A percentile compares a stretch with the other conserved stretches of the same genome.
Evolutionary conservation across 192 early-diverging fungal genomes (phyloP).

Genomic region (Coemansia sp.): DNA sequence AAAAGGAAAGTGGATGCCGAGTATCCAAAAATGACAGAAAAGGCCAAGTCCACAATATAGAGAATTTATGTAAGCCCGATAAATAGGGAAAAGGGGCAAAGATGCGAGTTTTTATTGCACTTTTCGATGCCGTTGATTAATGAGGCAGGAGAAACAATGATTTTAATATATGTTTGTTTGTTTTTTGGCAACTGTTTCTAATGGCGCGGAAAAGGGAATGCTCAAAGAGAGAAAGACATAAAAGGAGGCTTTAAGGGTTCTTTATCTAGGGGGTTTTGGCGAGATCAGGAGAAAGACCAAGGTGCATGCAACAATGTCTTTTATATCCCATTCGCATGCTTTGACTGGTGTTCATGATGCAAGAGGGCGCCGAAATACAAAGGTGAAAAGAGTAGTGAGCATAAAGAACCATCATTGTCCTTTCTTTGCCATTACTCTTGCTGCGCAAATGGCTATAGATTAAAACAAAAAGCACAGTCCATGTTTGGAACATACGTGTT

Average conservation of each 20-base stretch:
- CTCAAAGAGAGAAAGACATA: constrained; percentile 12
- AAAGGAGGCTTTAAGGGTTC: constrained; percentile 1
- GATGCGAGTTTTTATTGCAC: not conserved
- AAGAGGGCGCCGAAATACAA: constrained; percentile 1
- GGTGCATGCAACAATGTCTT: constrained; percentile 11
- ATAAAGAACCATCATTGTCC: not conserved
- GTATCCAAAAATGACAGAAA: constrained; percentile 5
- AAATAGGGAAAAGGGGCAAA: constrained; percentile 8
- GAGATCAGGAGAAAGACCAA: not conserved
- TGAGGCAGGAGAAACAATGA: not conserved
- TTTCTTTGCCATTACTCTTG: too few species aligned
- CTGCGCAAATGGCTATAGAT: not conserved
- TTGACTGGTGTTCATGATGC: constrained; percentile 4
- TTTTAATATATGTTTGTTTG: constrained; percentile 8
- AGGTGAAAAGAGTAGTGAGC: not conserved
- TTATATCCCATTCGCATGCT: not conserved
- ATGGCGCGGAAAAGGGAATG: not conserved
- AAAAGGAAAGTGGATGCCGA: not conserved
- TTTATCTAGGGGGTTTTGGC: not conserved
- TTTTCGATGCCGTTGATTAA: constrained; percentile 1
- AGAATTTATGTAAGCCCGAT: constrained; percentile 9
- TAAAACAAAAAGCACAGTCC: not conserved
- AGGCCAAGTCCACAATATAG: constrained; percentile 8
- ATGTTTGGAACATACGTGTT: not conserved
- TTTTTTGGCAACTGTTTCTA: not conserved